A percentile compares a stretch with the other conserved stretches of the same genome.
Conservation (phyloP, 2,329 filamentous ascomycete species). For the Monilinia aucupariae region DNA sequence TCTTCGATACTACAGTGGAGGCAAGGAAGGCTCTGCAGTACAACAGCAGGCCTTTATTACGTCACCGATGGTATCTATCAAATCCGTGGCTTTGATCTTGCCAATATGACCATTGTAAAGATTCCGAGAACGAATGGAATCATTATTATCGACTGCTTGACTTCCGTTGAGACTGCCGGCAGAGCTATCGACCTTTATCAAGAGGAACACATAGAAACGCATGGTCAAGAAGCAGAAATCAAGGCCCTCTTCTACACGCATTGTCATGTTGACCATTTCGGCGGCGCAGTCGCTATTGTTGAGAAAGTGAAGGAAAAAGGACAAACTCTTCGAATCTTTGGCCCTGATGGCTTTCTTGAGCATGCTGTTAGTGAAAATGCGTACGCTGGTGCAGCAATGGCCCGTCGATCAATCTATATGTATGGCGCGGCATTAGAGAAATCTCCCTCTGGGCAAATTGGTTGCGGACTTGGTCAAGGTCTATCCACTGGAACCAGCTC, state of each 20-base stretch:
- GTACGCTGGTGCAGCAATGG: constrained; percentile 39
- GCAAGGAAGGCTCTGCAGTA: constrained; percentile 34
- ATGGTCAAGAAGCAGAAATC: constrained; percentile 30
- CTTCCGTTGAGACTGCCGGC: constrained; percentile 36
- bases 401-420: constrained; percentile 38
- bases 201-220: background rate
- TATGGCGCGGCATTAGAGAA: constrained; percentile 36
- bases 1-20: constrained; percentile 29
- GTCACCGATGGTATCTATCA: constrained; percentile 39
- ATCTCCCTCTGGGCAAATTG: constrained; percentile 36
- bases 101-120: constrained; percentile 41
- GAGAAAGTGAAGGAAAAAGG: constrained; percentile 17
- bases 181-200: constrained; percentile 37
- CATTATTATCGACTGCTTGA: constrained; percentile 39
- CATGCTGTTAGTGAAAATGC: constrained; percentile 39
- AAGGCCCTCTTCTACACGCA: constrained; percentile 40
- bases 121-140: constrained; percentile 33
- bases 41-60: constrained; percentile 36
- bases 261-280: constrained; percentile 39
- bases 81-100: constrained; percentile 39
- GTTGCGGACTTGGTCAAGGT: constrained; percentile 37
- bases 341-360: constrained; percentile 39
- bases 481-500: constrained; percentile 32
- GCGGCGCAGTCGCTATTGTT: constrained; percentile 32
- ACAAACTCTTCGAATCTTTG: constrained; percentile 19